These are phyloP conservation scores for Claviceps paspali DNA, from an alignment of 2,329 filamentous ascomycete genomes.

Conservation along the genomic window DNA sequence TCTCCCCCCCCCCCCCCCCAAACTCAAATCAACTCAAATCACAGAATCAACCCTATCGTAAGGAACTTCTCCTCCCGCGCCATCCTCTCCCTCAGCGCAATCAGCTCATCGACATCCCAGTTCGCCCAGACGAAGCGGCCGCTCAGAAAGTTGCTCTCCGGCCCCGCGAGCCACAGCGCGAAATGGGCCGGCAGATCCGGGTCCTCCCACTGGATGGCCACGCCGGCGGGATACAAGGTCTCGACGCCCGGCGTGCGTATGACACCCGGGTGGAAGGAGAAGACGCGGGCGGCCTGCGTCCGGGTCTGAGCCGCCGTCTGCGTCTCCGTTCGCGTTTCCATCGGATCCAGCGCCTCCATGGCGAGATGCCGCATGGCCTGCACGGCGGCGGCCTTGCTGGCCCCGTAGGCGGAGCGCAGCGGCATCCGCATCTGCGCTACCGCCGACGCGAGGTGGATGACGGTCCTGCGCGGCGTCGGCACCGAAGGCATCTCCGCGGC, in stretches of 20 bases:
- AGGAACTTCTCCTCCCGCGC: neutral
- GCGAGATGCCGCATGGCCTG: conserved; percentile 3
- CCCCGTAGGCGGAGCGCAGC: neutral
- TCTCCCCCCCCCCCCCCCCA: no score
- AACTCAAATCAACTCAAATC: no score
- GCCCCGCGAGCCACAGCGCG: conserved; percentile 1
- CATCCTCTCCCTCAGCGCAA: neutral
- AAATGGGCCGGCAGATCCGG: neutral
- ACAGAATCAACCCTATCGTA: neutral
- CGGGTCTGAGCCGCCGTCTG: no score
- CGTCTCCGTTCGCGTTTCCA: no score
- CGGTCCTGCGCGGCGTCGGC: neutral
- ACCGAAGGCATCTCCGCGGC: neutral
- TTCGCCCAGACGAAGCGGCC: conserved; percentile 1
- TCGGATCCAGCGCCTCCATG: no score
- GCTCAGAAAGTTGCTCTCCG: neutral
- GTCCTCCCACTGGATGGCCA: neutral
- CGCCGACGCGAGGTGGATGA: conserved; percentile 1
- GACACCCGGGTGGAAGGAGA: neutral
- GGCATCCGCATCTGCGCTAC: neutral
- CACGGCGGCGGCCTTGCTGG: conserved; percentile 1
- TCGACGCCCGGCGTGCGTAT: neutral
- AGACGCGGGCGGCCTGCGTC: neutral
- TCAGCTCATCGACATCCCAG: conserved; percentile 1
- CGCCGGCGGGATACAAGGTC: no score